Evolutionary conservation across 2,329 filamentous ascomycete species (phyloP), one percentile per base, ranked within the genome.

Genomic region (Cercospora sp.): DNA sequence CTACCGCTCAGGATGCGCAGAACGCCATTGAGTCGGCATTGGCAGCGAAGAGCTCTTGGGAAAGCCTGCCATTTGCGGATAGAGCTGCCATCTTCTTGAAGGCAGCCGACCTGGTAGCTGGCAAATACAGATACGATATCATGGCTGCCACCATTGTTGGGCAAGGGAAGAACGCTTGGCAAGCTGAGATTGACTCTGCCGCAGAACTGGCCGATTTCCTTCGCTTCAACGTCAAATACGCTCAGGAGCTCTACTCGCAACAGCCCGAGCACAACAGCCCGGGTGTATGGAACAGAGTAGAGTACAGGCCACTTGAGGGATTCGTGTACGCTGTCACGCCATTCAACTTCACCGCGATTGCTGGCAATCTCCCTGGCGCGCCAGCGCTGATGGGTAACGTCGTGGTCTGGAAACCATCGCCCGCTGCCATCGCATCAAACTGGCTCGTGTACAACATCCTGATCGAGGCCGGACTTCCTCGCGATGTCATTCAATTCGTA

Each of bases 131-230:
- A 78, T 97, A 97, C 82, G 93, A 97, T 66, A 88, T 99, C 75
- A 97, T 98, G 91, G 94, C 95, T 7, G 89, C 93, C 55, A 97
- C 95, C 13, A 97, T 98, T 88, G 85, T 97, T 33, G 95, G 94
- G 69, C 94, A 99, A 82, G 94, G 95, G 76, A 98, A 98, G 88
- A 98, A 97, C 80, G 93, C 92, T 59, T 98, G 93, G 93, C 94
- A 99, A 82, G 94, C 95, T n/a, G 94, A 99, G 85, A 98, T 98
- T 72, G 94, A 98, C 80, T 87, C 94, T 45, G 94, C 94, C 18
- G 94, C 94, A 8, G 95, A 99, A 85, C 82, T 97, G 74, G 90
- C 88, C 74, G 94, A 99, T 79, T 98, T 98, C 82, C 84, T 98
- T 78, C 81, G 83, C 55, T 97, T 97, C 84, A 95, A 95, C 78